Conservation (phyloP, 2,329 filamentous ascomycete species). For the Emmonsiellopsis sp. region DNA sequence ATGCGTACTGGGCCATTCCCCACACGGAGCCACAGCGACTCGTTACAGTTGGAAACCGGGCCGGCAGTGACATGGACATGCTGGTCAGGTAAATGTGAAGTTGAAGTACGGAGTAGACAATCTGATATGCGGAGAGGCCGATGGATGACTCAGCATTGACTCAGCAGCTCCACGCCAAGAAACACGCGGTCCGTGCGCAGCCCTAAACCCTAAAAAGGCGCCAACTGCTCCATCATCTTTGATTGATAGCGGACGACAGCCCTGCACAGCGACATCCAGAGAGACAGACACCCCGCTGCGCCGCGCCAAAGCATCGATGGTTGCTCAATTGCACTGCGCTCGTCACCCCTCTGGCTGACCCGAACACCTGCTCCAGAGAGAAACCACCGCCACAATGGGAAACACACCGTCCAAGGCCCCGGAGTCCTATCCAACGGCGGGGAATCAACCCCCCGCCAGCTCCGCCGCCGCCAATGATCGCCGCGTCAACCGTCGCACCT, state of each 20-base stretch:
- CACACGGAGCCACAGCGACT: neutral
- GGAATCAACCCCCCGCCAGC: constrained; percentile 8
- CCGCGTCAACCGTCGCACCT: constrained; percentile 31
- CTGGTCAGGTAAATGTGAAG: too few relatives aligned
- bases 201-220: neutral
- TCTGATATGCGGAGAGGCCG: neutral
- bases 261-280: too few relatives aligned
- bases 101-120: neutral
- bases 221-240: too few relatives aligned
- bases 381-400: constrained; percentile 28
- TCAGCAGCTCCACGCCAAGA: neutral
- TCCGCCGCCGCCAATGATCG: constrained; percentile 17
- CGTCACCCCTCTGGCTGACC: neutral
- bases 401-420: constrained; percentile 39
- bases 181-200: neutral
- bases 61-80: neutral
- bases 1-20: neutral
- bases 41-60: neutral
- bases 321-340: too few relatives aligned
- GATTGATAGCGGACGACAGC: too few relatives aligned
- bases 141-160: neutral
- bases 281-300: too few relatives aligned
- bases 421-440: constrained; percentile 21
- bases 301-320: too few relatives aligned
- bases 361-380: too few relatives aligned